A percentile compares a stretch with the other conserved stretches of the same genome.
Evolutionary conservation across 352 stramenopile species (phyloP).

Genomic region (Globisporangium ultimum): DNA sequence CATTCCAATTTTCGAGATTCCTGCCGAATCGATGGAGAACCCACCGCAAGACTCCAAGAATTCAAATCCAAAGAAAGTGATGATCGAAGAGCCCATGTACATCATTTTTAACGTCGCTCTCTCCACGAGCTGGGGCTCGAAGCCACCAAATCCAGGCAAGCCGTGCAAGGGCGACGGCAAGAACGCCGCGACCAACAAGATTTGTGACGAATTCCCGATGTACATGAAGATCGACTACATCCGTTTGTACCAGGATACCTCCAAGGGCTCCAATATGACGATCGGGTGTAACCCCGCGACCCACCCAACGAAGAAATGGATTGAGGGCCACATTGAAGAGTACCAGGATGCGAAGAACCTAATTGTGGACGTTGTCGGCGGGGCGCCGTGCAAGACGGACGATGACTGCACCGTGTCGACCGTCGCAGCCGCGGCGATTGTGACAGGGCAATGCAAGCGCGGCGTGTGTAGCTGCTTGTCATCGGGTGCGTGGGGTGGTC

Average conservation of each 20-base stretch:
- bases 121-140: constrained; percentile 39
- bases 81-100: constrained; percentile 65
- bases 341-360: constrained; percentile 46
- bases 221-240: no score
- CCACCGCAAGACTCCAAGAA: constrained; percentile 26
- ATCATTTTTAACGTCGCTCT: constrained; percentile 72
- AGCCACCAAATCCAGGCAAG: constrained; percentile 36
- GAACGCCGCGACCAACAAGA: constrained; percentile 25
- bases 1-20: constrained; percentile 53
- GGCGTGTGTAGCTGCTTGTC: constrained; percentile 27
- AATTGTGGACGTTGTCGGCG: constrained; percentile 33
- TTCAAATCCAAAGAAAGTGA: constrained; percentile 45
- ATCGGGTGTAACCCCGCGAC: constrained; percentile 48
- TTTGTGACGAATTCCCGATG: constrained; percentile 59
- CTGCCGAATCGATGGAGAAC: constrained; percentile 38
- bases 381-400: constrained; percentile 33
- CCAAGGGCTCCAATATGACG: constrained; percentile 31
- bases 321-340: constrained; percentile 46
- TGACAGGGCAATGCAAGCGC: constrained; percentile 32
- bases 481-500: constrained; percentile 35
- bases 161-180: constrained; percentile 29
- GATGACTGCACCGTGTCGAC: constrained; percentile 42
- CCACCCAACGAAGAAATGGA: constrained; percentile 51
- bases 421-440: constrained; percentile 17
- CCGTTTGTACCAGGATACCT: constrained; percentile 51